Evolutionary conservation across 2,329 filamentous ascomycete species (phyloP), one percentile per base, ranked within the genome.

Genomic region (Microsporum audouinii): DNA sequence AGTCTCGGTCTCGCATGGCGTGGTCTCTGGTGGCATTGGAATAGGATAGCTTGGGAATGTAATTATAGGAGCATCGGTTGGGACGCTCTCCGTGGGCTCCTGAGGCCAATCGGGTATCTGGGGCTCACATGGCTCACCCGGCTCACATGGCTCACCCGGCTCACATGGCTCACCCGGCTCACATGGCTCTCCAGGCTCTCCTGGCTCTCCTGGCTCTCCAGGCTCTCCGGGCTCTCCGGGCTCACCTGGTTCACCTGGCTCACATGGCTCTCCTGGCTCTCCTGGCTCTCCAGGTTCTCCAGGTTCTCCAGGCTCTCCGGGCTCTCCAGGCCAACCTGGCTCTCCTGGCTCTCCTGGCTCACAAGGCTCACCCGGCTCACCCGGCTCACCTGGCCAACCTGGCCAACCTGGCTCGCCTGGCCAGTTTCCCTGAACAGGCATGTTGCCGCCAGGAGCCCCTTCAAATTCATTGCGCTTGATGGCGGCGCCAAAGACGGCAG

Each of bases 401-500:
- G 49, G 49, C 4, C 17, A 23, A 23, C 17, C 17, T 23, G 17
- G 17, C 17, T 27, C 49, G n/a, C 39, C 47, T 17, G 12, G 17
- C 7, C 10, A n/a, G 27, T 23, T 23, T 23, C 17, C 17, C 17
- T 23, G 17, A 23, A 23, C 17, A 23, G 17, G 17, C 31, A 27
- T 2, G 49, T 27, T 2, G 47, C 60, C 38, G 49, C 59, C 43
- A 6, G 14, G 17, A 17, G 14, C 39, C 3, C 14, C 39, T 43
- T n/a, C 39, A 43, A n/a, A 43, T 14, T 43, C 39, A 43, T 14
- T 4, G 39, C 36, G 61, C 55, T 65, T 47, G 27, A 65, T 62
- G 17, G 66, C 64, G 33, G 58, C 65, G 53, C 65, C 69, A 34
- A 66, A 34, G 47, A 66, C 66, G 23, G 64, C 58, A 62, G 63